Percentiles rank a stretch among this genome's conserved stretches.
These are phyloP conservation scores for Colletotrichum horii DNA, from an alignment of 2,329 filamentous ascomycete genomes.

Conservation along the genomic window DNA sequence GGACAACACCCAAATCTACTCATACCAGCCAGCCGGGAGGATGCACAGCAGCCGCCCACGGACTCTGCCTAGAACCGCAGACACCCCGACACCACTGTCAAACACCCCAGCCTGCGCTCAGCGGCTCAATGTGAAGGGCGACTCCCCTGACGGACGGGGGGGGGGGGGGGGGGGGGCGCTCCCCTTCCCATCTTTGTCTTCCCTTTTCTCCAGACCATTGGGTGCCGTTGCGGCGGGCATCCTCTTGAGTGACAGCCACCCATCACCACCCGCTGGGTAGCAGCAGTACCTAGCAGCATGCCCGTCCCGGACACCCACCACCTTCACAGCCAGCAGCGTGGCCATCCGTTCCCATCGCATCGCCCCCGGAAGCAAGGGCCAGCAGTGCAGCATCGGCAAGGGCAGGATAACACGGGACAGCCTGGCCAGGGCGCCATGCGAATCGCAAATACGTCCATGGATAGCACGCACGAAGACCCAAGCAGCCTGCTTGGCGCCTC, in stretches of 20 bases:
- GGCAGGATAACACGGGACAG: neutral
- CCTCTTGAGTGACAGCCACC: slow-evolving; percentile 11
- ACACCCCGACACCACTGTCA: neutral
- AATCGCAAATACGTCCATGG: neutral
- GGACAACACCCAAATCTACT: neutral
- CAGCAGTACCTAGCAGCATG: neutral
- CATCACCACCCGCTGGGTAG: neutral
- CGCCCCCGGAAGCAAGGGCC: neutral
- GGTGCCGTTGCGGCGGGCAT: slow-evolving; percentile 6
- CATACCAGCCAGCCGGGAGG: neutral
- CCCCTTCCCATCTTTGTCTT: neutral
- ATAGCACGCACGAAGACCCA: neutral
- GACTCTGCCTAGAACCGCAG: neutral
- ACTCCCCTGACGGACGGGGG: neutral
- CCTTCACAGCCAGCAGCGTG: neutral
- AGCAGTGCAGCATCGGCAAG: neutral
- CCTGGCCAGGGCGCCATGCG: neutral
- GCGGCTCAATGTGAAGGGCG: neutral
- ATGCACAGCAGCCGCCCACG: neutral
- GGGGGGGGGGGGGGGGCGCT: neutral
- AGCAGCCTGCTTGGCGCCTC: neutral
- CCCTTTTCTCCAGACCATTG: neutral
- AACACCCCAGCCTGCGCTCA: neutral
- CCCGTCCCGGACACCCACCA: slow-evolving; percentile 5
- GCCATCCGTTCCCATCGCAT: slow-evolving; percentile 2